Evolutionary conservation across 371 early-diverging fungal species (phyloP).

Genomic region (Mortierella sp.): DNA sequence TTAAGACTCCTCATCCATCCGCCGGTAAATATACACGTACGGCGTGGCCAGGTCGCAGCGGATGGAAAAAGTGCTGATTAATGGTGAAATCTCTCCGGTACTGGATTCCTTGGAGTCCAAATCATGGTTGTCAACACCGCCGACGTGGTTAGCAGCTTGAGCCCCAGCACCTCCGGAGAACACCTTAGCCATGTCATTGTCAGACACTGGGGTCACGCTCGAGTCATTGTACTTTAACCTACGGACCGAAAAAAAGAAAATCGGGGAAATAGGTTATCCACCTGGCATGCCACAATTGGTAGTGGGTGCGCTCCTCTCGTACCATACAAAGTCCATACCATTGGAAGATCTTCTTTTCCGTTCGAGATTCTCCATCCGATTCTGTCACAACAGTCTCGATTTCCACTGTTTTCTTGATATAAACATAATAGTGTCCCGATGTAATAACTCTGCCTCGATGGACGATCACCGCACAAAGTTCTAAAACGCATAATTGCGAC

Average conservation of each 20-base stretch:
- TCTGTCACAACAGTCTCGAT: slow-evolving; percentile 32
- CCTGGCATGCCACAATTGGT: no score
- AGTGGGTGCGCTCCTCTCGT: no score
- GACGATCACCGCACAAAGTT: slow-evolving; percentile 42
- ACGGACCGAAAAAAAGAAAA: background rate
- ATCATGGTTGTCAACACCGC: background rate
- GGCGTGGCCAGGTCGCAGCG: no score
- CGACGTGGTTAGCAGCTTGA: background rate
- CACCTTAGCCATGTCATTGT: slow-evolving; percentile 31
- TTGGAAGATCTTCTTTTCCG: slow-evolving; percentile 22
- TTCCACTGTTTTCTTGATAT: slow-evolving; percentile 30
- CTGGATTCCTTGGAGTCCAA: no score
- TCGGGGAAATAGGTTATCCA: no score
- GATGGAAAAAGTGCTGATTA: no score
- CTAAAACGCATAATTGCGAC: slow-evolving; percentile 1
- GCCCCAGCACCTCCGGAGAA: slow-evolving; percentile 29
- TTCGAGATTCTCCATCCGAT: slow-evolving; percentile 14
- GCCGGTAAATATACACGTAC: slow-evolving; percentile 20
- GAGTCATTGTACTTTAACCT: slow-evolving; percentile 50
- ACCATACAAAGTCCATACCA: slow-evolving; percentile 16
- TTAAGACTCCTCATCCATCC: slow-evolving; percentile 2
- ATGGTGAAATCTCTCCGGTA: no score
- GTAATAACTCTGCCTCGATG: slow-evolving; percentile 35
- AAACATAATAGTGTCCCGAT: slow-evolving; percentile 45
- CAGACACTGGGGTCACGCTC: slow-evolving; percentile 27